Base-by-base conservation (phyloP, 2,329 filamentous ascomycete species). In the Plenodomus biglobosus region DNA sequence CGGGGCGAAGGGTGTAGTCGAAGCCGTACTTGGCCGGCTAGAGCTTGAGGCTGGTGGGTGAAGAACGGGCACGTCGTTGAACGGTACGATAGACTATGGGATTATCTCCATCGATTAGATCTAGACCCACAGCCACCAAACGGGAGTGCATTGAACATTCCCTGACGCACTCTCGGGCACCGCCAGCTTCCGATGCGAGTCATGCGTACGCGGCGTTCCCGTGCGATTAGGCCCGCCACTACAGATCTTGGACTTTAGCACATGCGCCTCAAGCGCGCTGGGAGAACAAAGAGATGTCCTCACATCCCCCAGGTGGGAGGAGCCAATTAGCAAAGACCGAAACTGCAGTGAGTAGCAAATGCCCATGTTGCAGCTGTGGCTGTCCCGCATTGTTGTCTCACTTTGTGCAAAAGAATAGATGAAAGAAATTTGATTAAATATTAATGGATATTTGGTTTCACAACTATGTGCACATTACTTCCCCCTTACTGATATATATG, bases 1-100 rank as follows among this genome's bases (percentile, higher is more conserved):
- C 7, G 67, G 66, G 3, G 64, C 67, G 0, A 69, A 67, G 50
- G 67, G 63, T 1, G 47, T 69, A 6, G 67, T 71, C 7, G 60
- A 68, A 42, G 54, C 61, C 5, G 65, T 71, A 17, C 42, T 71
- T 38, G 58, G 43, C 3, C 50, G 68, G 21, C 35, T 70, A 24
- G 63, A 64, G 17, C 38, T 65, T n/a, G 67, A 65, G 17, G 60
- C 52, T 3, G 55, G 48, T 8, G 61, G 55, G 2, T 64, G 58
- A 59, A 42, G 10, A 18, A 27, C 42, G 5, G 1, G 13, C 30
- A 21, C 2, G 27, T 11, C 27, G 27, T 15, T 15, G 15, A 11
- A 15, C 13, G 27, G 27, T 32, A 32, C 27, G 27, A 15, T 32
- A 15, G 13, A 15, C 27, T 15, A 32, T 15, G 27, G 15, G 15